Conservation (phyloP, 73 alveolate species). For the Blepharisma japonicum region DNA sequence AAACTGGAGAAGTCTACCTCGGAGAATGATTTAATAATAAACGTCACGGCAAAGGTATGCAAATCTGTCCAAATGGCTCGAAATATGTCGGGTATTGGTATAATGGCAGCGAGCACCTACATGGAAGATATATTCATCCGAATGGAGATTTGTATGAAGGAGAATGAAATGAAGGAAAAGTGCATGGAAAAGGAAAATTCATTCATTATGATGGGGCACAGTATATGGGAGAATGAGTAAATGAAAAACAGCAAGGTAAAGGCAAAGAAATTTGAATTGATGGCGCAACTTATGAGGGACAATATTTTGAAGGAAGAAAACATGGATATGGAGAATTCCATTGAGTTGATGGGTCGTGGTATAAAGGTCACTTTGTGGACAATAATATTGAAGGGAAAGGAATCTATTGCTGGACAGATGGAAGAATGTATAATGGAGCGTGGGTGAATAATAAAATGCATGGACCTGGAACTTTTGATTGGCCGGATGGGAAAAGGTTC, state of each 20-base stretch:
- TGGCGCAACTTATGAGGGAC: slow-evolving; percentile 40
- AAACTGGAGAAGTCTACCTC: slow-evolving; percentile 18
- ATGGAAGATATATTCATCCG: slow-evolving; percentile 52
- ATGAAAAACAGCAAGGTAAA: slow-evolving; percentile 70
- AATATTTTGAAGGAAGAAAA: slow-evolving; percentile 37
- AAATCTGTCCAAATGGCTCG: slow-evolving; percentile 40
- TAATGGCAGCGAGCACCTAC: slow-evolving; percentile 65
- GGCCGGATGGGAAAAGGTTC: slow-evolving; percentile 50
- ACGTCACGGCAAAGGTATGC: slow-evolving; percentile 41
- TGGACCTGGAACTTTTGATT: slow-evolving; percentile 40
- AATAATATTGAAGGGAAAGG: slow-evolving; percentile 50
- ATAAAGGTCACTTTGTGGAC: slow-evolving; percentile 35
- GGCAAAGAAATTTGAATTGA: slow-evolving; percentile 59
- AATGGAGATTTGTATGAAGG: slow-evolving; percentile 69
- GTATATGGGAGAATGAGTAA: slow-evolving; percentile 59
- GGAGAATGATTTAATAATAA: slow-evolving; percentile 42
- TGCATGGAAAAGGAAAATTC: slow-evolving; percentile 53
- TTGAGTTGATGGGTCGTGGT: slow-evolving; percentile 37
- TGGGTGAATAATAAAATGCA: slow-evolving; percentile 40
- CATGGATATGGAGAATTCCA: slow-evolving; percentile 43
- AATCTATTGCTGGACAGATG: slow-evolving; percentile 54
- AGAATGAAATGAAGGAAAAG: slow-evolving; percentile 44
- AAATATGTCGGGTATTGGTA: slow-evolving; percentile 44
- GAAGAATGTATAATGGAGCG: slow-evolving; percentile 53
- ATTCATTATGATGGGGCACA: slow-evolving; percentile 53